Evolutionary conservation across 2,329 filamentous ascomycete species (phyloP).

Genomic region (Trichoderma afroharzianum): DNA sequence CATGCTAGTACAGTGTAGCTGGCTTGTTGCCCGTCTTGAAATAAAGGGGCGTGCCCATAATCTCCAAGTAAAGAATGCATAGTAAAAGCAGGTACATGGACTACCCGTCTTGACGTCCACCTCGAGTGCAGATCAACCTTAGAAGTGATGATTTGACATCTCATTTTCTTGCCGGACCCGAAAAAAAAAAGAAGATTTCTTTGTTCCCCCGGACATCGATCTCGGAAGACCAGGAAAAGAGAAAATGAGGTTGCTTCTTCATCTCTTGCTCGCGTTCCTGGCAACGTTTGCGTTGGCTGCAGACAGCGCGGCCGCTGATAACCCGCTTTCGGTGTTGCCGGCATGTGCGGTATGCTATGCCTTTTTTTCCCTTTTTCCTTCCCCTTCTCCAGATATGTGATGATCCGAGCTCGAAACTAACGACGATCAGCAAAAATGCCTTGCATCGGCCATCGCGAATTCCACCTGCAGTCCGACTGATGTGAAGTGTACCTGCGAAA

Average conservation of each 20-base stretch:
- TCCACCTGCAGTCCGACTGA: constrained; percentile 4
- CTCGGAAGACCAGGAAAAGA: neutral
- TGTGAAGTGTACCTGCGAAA: neutral
- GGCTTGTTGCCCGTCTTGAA: neutral
- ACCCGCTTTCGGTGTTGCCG: neutral
- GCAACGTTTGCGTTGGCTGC: neutral
- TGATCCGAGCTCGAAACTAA: neutral
- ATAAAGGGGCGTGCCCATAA: neutral
- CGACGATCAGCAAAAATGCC: constrained; percentile 1
- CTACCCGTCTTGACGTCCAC: neutral
- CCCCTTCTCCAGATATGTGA: neutral
- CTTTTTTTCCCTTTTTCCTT: neutral
- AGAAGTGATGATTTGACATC: neutral
- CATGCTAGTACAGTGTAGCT: neutral
- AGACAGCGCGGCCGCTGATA: neutral
- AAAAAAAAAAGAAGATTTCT: neutral
- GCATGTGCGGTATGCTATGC: neutral
- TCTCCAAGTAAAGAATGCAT: neutral
- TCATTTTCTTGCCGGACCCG: neutral
- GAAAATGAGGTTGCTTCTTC: neutral
- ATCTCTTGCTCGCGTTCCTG: neutral
- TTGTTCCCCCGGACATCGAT: neutral
- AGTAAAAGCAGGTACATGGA: neutral
- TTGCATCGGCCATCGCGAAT: neutral
- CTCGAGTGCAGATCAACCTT: neutral